These are phyloP conservation scores for Nannochloropsis oceanica DNA, from an alignment of 108 stramenopile genomes.

Conservation along the genomic window DNA sequence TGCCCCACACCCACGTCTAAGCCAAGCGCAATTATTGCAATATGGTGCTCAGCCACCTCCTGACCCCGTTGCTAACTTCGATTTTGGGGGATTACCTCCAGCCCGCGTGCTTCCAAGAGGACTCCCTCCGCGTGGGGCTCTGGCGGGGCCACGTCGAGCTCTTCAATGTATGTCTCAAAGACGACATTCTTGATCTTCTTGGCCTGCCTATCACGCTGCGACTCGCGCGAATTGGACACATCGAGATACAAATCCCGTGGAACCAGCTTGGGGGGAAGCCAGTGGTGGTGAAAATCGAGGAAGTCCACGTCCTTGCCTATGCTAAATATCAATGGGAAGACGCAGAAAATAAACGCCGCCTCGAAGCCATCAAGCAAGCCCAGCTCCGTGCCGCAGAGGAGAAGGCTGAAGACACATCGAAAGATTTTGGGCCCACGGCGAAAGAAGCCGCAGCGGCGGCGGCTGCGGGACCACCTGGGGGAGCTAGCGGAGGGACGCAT, in stretches of 20 bases:
- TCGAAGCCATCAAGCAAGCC: neutral
- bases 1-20: no score
- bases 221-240: neutral
- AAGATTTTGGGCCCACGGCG: neutral
- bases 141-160: neutral
- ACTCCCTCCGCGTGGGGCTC: neutral
- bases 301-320: neutral
- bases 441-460: neutral
- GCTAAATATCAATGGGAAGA: neutral
- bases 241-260: constrained; percentile 3
- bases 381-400: neutral
- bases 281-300: neutral
- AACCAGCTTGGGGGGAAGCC: neutral
- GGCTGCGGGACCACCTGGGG: neutral
- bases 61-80: neutral
- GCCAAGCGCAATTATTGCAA: no score
- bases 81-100: neutral
- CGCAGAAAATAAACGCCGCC: neutral
- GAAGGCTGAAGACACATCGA: neutral
- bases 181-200: neutral
- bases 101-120: neutral
- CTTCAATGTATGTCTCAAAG: neutral
- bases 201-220: neutral
- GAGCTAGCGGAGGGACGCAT: neutral
- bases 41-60: neutral